These are phyloP conservation scores for Agaricales sp. DNA, from an alignment of 1,284 basidiomycete species.

Conservation along the genomic window DNA sequence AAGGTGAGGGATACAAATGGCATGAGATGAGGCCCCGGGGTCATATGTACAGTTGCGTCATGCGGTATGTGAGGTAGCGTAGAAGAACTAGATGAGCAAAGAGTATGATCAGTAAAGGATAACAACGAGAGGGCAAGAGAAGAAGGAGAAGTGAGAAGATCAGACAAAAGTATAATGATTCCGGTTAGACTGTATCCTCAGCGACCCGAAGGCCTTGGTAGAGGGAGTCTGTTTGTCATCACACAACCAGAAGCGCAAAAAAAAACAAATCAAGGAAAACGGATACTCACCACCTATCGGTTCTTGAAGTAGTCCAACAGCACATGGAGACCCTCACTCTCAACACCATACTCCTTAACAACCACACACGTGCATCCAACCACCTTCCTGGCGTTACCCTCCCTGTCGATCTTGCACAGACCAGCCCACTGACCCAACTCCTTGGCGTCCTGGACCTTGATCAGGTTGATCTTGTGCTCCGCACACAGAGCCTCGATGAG, in stretches of 20 bases:
- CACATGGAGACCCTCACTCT: conserved; percentile 94
- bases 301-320: conserved; percentile 96
- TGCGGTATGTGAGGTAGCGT: too few species aligned
- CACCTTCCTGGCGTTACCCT: conserved; percentile 97
- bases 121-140: not conserved
- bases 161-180: conserved; percentile 74
- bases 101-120: too few species aligned
- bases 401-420: conserved; percentile 98
- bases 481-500: conserved; percentile 99
- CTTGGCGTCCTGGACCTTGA: conserved; percentile 98
- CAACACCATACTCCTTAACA: conserved; percentile 95
- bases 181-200: conserved; percentile 78
- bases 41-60: too few species aligned
- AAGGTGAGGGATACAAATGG: too few species aligned
- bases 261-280: conserved; percentile 7
- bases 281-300: conserved; percentile 43
- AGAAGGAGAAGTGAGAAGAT: conserved; percentile 19
- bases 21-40: too few species aligned
- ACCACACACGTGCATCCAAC: conserved; percentile 96
- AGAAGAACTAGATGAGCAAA: too few species aligned
- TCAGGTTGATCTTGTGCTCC: conserved; percentile 98
- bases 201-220: conserved; percentile 49
- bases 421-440: conserved; percentile 97
- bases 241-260: conserved; percentile 11
- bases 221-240: conserved; percentile 90